These are phyloP conservation scores for Silene uniflora DNA, from an alignment of 148 eudicot species.

Conservation along the genomic window DNA sequence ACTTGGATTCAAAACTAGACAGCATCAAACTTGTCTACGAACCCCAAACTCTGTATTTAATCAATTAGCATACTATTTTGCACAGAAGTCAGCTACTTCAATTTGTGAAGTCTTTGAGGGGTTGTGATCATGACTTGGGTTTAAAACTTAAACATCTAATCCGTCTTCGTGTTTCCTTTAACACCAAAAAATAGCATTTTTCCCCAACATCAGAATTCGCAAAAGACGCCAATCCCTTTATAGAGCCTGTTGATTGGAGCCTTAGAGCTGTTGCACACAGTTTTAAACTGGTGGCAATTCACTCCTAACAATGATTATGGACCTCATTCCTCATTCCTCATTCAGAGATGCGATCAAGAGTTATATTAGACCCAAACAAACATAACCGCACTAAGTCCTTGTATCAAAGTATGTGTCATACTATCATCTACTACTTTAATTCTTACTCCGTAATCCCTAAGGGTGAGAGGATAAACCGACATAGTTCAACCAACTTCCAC, in stretches of 20 bases:
- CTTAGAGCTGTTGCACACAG: neutral
- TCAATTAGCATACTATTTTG: neutral
- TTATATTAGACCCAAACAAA: neutral
- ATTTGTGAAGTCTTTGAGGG: neutral
- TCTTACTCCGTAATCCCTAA: neutral
- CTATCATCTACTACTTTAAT: neutral
- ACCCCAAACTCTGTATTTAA: constrained; percentile 11
- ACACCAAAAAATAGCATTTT: too few species aligned
- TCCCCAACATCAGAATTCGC: too few species aligned
- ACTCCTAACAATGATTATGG: neutral
- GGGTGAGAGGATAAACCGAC: neutral
- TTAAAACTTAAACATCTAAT: too few species aligned
- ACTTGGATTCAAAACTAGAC: too few species aligned
- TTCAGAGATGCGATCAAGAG: neutral
- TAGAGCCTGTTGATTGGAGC: neutral
- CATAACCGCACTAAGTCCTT: neutral
- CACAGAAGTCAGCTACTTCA: neutral
- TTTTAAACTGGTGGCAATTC: neutral
- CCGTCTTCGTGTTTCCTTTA: too few species aligned
- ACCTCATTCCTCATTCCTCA: constrained; percentile 13
- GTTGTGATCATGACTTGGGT: neutral
- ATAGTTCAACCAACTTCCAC: neutral
- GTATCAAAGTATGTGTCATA: neutral
- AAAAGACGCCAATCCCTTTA: constrained; percentile 9
- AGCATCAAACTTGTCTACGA: neutral